Evolutionary conservation across 495 filamentous ascomycete genomes (phyloP), one percentile per base, ranked within the genome.

Genomic region (Aspergillus egyptiacus): DNA sequence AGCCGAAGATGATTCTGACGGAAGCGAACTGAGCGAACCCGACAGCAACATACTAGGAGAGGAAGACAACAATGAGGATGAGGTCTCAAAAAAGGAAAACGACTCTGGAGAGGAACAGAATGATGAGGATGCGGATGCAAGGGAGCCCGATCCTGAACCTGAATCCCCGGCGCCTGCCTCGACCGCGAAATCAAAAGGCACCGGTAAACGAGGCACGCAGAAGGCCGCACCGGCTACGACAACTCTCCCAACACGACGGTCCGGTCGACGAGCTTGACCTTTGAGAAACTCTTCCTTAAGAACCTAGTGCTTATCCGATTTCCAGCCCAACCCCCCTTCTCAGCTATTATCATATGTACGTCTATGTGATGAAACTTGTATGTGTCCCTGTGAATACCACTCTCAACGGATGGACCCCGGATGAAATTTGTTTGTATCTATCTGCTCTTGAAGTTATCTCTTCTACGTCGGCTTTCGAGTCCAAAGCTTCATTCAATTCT

Each of bases 221-320:
- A 31, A 34, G 27, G 28, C 47, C 18, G 25, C 42, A 4, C 17
- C 58, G 6, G 46, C 41, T 10, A 62, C 56, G 31, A 55, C 62
- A 3, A 59, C 59, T 19, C 42, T 70, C 35, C 69, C 69, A n/a
- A 66, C 66, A 2, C 61, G 70, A 25, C 66, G 69, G 33, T 70
- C 69, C 6, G 67, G 66, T 37, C 65, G 67, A 53, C 59, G 70
- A 27, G 58, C 63, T 53, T 71, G 49, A 63, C 30, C 17, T 10
- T 17, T 23, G n/a, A n/a, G n/a, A n/a, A n/a, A n/a, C n/a, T n/a
- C n/a, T n/a, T n/a, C n/a, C n/a, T n/a, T n/a, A n/a, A n/a, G n/a
- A n/a, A n/a, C n/a, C n/a, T n/a, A n/a, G n/a, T n/a, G n/a, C n/a
- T n/a, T n/a, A n/a, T n/a, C n/a, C n/a, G n/a, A n/a, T n/a, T n/a